phyloP scores from a whole-genome alignment of 331 rosid species.

The Acacia pycnantha region DNA sequence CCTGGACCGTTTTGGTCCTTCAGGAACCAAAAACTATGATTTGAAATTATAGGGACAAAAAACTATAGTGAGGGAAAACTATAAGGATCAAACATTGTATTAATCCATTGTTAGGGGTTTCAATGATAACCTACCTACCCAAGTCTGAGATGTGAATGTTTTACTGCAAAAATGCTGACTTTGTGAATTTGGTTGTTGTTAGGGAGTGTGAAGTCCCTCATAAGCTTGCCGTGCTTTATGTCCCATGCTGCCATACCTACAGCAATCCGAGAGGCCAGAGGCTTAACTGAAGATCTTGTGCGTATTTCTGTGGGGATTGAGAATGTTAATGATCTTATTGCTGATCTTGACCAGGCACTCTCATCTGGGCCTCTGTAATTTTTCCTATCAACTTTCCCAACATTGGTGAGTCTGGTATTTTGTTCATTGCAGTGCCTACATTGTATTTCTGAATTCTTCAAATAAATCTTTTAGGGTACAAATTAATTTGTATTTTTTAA shows the following conservation, averaged over 20 bases:
- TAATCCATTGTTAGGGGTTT: not conserved
- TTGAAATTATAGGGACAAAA: no score
- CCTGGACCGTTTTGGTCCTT: no score
- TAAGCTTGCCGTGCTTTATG: constrained; percentile 92
- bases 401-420: not conserved
- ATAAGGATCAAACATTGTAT: no score
- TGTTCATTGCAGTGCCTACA: not conserved
- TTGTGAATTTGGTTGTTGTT: constrained; percentile 14
- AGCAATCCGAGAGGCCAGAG: constrained; percentile 76
- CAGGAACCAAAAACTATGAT: no score
- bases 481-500: not conserved
- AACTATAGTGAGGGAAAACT: no score
- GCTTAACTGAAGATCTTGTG: constrained; percentile 87
- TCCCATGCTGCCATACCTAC: constrained; percentile 93
- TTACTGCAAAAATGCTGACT: not conserved
- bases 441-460: not conserved
- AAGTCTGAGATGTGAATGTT: not conserved
- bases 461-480: not conserved
- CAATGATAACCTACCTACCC: not conserved
- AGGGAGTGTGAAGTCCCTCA: constrained; percentile 89
- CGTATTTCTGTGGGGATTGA: constrained; percentile 94
- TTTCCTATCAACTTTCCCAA: constrained; percentile 4
- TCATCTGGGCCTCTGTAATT: constrained; percentile 60
- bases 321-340: constrained; percentile 82
- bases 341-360: constrained; percentile 73